A percentile compares a stretch with the other conserved stretches of the same genome.
phyloP scores from a whole-genome alignment of 306 rosid genomes.

The Cicer bijugum region DNA sequence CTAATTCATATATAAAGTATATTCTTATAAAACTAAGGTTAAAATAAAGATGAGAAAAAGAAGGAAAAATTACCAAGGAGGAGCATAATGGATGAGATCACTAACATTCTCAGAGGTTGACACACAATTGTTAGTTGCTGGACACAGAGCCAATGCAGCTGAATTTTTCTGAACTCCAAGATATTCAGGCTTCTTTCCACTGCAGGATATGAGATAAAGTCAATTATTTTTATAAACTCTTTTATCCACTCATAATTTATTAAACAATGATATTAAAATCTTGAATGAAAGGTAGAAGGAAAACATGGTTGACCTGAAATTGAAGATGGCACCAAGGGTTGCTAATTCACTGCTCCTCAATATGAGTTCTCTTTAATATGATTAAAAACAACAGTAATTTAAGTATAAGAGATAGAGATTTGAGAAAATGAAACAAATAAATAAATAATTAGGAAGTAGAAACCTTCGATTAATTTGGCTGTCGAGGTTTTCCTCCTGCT shows the following conservation, averaged over 20 bases:
- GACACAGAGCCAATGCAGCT: conserved; percentile 82
- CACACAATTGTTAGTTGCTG: conserved; percentile 87
- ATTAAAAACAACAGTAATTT: neutral
- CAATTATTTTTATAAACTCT: neutral
- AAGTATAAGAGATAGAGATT: conserved; percentile 32
- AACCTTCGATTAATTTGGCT: conserved; percentile 41
- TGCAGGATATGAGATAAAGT: conserved; percentile 31
- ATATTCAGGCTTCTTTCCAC: conserved; percentile 90
- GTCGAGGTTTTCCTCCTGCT: neutral
- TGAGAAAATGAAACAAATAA: neutral
- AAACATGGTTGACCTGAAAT: conserved; percentile 56
- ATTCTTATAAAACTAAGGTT: neutral
- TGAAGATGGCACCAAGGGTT: conserved; percentile 77
- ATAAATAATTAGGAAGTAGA: neutral
- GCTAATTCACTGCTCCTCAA: conserved; percentile 86
- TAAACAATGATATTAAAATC: too few relatives aligned
- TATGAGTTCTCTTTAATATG: conserved; percentile 58
- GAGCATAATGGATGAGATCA: conserved; percentile 83
- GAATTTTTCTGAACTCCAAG: conserved; percentile 90
- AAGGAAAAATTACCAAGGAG: conserved; percentile 73
- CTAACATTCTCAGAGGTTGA: conserved; percentile 83
- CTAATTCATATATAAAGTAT: neutral
- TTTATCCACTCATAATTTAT: too few relatives aligned
- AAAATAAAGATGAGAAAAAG: neutral
- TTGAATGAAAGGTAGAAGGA: too few relatives aligned